phyloP scores from a whole-genome alignment of 805 yeast species.

The Deakozyma indianensis region DNA sequence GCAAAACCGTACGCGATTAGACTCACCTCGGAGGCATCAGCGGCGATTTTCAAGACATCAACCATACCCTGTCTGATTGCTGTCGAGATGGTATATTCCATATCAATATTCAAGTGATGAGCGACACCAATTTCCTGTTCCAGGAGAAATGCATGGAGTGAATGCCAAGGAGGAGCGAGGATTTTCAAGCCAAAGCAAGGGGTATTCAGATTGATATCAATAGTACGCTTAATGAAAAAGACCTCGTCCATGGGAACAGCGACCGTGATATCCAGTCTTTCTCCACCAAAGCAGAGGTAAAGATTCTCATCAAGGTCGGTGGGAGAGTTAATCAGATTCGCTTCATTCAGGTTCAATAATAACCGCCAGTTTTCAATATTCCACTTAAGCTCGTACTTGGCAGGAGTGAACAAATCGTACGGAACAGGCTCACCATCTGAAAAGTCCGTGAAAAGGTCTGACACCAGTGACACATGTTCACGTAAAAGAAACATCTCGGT shows the following conservation, averaged over 20 bases:
- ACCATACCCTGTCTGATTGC: conserved; percentile 49
- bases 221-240: conserved; percentile 12
- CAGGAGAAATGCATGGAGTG: conserved; percentile 55
- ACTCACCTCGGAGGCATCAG: conserved; percentile 52
- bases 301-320: conserved; percentile 70
- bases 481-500: conserved; percentile 53
- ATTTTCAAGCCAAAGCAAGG: conserved; percentile 47
- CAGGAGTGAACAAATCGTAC: conserved; percentile 68
- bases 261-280: conserved; percentile 31
- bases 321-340: conserved; percentile 80
- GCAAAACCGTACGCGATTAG: conserved; percentile 69
- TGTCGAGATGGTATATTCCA: conserved; percentile 49
- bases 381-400: conserved; percentile 49
- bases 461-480: conserved; percentile 63
- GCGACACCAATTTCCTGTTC: conserved; percentile 54
- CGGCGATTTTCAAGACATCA: conserved; percentile 53
- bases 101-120: conserved; percentile 41
- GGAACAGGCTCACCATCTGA: conserved; percentile 48
- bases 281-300: conserved; percentile 61
- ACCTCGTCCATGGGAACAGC: conserved; percentile 42
- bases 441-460: conserved; percentile 68
- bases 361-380: conserved; percentile 39
- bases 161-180: conserved; percentile 88
- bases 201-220: conserved; percentile 20
- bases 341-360: conserved; percentile 69